Base-by-base conservation (phyloP, 768 basidiomycete genomes). In the Rhodotorula toruloides region DNA sequence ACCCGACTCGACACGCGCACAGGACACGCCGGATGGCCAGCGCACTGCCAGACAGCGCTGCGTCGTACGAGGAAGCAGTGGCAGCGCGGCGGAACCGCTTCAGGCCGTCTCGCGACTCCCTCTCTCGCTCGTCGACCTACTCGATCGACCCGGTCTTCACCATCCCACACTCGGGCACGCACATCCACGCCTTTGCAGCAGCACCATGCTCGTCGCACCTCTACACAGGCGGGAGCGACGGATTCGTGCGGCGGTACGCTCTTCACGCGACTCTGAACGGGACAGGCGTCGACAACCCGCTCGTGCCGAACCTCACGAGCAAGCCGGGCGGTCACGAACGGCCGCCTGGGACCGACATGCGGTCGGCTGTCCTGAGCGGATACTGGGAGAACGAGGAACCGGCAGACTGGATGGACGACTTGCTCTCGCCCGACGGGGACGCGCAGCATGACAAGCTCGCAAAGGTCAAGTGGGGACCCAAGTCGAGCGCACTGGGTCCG, bases 381-480 rank as follows among this genome's bases (percentile, higher is more conserved):
- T 75, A 75, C 46, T 75, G 72, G 72, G 74, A 75, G 63, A 75
- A 75, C 54, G 65, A 68, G 46, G 67, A 67, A 13, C 49, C 53
- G 1, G 67, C 61, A 10, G 60, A 53, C 32, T 68, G 67, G 67
- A 44, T 44, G 16, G 68, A 66, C 39, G 67, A 65, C 21, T 22
- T 70, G 36, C 50, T 63, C 6, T 19, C 16, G 10, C 22, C 25
- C 31, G 52, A 39, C 13, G 31, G 13, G 12, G 42, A 12, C 16
- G 36, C n/a, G n/a, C n/a, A n/a, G 43, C 39, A 54, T 27, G 66
- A 58, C 17, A n/a, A n/a, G 29, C 36, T 53, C 39, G 39, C 49
- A 3, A 29, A 27, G 31, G 43, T 67, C 22, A 58, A 54, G 31
- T 75, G 71, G 61, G 74, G 72, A 0, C 55, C 68, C 0, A 68